A percentile compares a stretch with the other conserved stretches of the same genome.
These are phyloP conservation scores for Syzygium oleosum DNA, from an alignment of 345 rosid genomes.

Conservation along the genomic window DNA sequence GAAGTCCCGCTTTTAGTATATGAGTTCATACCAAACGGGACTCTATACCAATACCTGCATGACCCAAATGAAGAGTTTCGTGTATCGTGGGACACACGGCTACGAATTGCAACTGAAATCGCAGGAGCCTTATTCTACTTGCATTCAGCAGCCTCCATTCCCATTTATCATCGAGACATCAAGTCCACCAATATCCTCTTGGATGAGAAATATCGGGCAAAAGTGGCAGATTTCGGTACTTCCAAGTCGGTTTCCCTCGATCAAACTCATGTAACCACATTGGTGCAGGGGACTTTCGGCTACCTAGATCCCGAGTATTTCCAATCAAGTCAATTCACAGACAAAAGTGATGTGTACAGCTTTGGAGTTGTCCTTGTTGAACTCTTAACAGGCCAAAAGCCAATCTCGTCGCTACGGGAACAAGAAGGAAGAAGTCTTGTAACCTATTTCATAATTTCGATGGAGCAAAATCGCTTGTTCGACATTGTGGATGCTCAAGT, in stretches of 20 bases:
- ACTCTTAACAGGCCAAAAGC: background rate
- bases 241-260: background rate
- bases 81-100: slow-evolving; percentile 1
- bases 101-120: background rate
- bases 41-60: background rate
- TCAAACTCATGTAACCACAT: slow-evolving; percentile 4
- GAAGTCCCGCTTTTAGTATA: background rate
- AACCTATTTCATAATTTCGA: background rate
- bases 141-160: slow-evolving; percentile 4
- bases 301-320: background rate
- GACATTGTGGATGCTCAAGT: background rate
- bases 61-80: background rate
- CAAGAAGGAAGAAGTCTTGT: background rate
- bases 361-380: background rate
- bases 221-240: background rate
- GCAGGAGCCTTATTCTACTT: background rate
- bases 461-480: background rate
- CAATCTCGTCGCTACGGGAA: background rate
- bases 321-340: background rate
- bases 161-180: background rate
- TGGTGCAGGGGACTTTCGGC: background rate
- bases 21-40: slow-evolving; percentile 3
- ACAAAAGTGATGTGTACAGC: background rate
- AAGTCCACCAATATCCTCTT: background rate
- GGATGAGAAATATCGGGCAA: background rate